These are phyloP conservation scores for Fistulifera solaris DNA, from an alignment of 108 stramenopile genomes.

Conservation along the genomic window DNA sequence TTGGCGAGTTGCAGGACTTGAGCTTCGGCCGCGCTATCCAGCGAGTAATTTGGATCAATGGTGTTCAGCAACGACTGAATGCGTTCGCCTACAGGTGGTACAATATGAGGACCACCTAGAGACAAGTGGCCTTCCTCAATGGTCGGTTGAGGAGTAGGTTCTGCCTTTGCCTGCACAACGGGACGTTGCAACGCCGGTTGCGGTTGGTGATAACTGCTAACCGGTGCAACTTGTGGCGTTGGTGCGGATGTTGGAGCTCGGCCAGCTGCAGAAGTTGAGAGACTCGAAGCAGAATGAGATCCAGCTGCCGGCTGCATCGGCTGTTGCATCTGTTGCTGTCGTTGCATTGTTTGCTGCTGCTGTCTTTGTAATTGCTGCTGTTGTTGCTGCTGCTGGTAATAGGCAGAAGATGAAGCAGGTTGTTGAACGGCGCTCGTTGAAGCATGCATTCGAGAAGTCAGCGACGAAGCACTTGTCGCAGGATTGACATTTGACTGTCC, in stretches of 20 bases:
- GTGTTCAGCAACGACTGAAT: conserved; percentile 43
- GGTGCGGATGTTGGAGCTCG: conserved; percentile 8
- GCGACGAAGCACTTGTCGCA: no score
- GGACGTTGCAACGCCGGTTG: background rate
- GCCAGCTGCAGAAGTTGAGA: no score
- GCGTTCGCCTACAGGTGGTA: conserved; percentile 60
- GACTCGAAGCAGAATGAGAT: background rate
- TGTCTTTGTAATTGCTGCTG: conserved; percentile 18
- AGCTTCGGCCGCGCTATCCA: conserved; percentile 71
- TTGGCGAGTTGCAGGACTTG: conserved; percentile 65
- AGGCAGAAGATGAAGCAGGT: background rate
- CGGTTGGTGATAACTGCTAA: conserved; percentile 9
- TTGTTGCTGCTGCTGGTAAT: conserved; percentile 11
- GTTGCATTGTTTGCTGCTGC: conserved; percentile 20
- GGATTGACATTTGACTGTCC: no score
- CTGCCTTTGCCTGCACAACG: background rate
- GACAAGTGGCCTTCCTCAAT: conserved; percentile 36
- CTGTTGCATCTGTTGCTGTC: conserved; percentile 16
- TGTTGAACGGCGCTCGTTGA: background rate
- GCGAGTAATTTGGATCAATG: conserved; percentile 64
- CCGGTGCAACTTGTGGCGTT: conserved; percentile 20
- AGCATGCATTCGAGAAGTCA: background rate
- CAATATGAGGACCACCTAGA: conserved; percentile 27
- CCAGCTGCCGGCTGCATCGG: conserved; percentile 16
- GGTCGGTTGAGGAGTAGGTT: conserved; percentile 32